These are phyloP conservation scores for Ceratopteris richardii DNA, from an alignment of 75 land plant species.

Conservation along the genomic window DNA sequence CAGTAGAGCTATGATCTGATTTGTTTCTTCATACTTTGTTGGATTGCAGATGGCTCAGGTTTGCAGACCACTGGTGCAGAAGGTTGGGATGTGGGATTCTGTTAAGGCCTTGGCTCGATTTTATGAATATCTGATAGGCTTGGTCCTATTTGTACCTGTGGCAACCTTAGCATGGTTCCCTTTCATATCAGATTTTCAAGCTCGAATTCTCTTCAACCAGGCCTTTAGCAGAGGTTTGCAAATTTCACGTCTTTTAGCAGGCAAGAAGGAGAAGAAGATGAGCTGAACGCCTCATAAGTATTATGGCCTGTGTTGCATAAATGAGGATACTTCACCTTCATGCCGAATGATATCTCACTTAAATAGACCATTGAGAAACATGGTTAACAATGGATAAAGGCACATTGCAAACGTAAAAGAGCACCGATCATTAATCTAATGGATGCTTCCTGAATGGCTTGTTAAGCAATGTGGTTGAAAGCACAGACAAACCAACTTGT, in stretches of 20 bases:
- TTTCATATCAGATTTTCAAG: constrained; percentile 68
- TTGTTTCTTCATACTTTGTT: no score
- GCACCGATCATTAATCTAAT: no score
- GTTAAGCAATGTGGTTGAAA: no score
- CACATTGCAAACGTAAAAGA: no score
- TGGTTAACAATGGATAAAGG: no score
- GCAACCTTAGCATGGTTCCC: constrained; percentile 72
- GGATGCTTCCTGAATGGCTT: no score
- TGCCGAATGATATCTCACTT: no score
- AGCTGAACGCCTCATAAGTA: not conserved
- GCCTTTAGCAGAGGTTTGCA: constrained; percentile 77
- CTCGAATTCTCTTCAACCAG: constrained; percentile 63
- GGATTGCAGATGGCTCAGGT: constrained; percentile 66
- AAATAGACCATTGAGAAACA: no score
- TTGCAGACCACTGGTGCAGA: constrained; percentile 38
- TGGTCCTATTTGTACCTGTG: constrained; percentile 46
- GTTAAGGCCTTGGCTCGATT: constrained; percentile 52
- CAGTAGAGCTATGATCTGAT: not conserved
- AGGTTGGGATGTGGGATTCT: constrained; percentile 59
- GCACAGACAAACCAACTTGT: no score
- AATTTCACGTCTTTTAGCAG: constrained; percentile 68
- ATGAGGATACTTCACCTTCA: no score
- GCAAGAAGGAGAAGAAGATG: constrained; percentile 24
- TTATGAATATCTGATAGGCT: constrained; percentile 62
- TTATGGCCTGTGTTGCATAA: no score